Conservation (phyloP, 352 stramenopile species). For the Phytophthora fragariaefolia region DNA sequence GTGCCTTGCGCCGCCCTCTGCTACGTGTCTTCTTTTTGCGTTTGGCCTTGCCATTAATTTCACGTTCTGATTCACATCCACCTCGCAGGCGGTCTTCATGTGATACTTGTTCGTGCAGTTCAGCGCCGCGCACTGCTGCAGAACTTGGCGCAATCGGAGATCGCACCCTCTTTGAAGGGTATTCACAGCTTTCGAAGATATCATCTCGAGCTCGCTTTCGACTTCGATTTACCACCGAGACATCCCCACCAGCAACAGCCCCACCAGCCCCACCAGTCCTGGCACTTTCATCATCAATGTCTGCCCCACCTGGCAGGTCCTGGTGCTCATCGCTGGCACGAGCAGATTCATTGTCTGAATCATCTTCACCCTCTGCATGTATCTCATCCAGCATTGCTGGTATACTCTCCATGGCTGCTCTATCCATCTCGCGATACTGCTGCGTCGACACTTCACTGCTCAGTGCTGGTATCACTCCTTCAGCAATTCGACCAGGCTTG, state of each 20-base stretch:
- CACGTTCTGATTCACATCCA: neutral
- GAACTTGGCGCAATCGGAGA: neutral
- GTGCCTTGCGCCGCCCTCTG: constrained; percentile 14
- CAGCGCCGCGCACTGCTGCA: neutral
- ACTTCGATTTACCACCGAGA: neutral
- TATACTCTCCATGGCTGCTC: no score
- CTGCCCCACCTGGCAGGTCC: constrained; percentile 11
- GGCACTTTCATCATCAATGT: constrained; percentile 1
- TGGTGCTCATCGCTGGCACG: neutral
- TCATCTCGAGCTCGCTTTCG: neutral
- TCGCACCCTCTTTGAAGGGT: neutral
- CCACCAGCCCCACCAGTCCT: constrained; percentile 6
- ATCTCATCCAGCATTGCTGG: no score
- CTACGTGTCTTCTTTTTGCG: neutral
- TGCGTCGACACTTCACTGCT: neutral
- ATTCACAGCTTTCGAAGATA: neutral
- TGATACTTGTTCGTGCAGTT: neutral
- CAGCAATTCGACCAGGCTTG: constrained; percentile 7
- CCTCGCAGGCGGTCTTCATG: neutral
- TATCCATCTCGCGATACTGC: constrained; percentile 1
- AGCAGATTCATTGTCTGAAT: neutral
- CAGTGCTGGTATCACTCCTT: neutral
- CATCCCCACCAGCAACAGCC: neutral
- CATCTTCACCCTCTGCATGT: neutral
- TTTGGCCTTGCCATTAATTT: neutral